Percentiles rank a stretch among this genome's conserved stretches.
These are phyloP conservation scores for Alternaria triticimaculans DNA, from an alignment of 2,329 filamentous ascomycete species.

Conservation along the genomic window DNA sequence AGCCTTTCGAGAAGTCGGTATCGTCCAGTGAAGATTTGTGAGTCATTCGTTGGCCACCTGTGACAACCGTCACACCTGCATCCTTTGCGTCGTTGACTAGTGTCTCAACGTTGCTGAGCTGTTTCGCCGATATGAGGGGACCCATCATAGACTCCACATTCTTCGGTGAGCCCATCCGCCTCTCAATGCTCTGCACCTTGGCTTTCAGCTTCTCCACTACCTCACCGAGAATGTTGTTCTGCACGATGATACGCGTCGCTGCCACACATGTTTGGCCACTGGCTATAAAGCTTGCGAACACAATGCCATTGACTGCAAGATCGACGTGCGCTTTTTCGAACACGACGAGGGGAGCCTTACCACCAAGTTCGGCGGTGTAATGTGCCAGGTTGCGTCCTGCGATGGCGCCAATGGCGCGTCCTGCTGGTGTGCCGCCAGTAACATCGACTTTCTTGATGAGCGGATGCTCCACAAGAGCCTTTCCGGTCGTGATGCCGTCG, in stretches of 20 bases:
- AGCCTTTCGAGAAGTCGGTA: constrained; percentile 59
- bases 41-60: constrained; percentile 59
- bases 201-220: constrained; percentile 49
- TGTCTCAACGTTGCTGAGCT: constrained; percentile 46
- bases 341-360: constrained; percentile 48
- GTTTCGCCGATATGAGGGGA: constrained; percentile 65
- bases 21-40: constrained; percentile 59
- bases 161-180: constrained; percentile 63
- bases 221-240: constrained; percentile 52
- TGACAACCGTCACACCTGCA: constrained; percentile 51
- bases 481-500: constrained; percentile 43
- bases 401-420: constrained; percentile 46
- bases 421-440: constrained; percentile 48
- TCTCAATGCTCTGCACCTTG: constrained; percentile 59
- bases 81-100: constrained; percentile 47
- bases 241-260: constrained; percentile 61
- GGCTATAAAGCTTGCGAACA: constrained; percentile 57
- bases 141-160: constrained; percentile 69
- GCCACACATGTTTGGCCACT: constrained; percentile 65
- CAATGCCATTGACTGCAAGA: constrained; percentile 48
- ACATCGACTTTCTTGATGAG: constrained; percentile 49
- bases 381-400: constrained; percentile 44
- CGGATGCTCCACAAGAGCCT: constrained; percentile 44
- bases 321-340: constrained; percentile 48
- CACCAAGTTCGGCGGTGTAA: constrained; percentile 48